Evolutionary conservation across 257 asterid species (phyloP).

Genomic region (Salvia hispanica): DNA sequence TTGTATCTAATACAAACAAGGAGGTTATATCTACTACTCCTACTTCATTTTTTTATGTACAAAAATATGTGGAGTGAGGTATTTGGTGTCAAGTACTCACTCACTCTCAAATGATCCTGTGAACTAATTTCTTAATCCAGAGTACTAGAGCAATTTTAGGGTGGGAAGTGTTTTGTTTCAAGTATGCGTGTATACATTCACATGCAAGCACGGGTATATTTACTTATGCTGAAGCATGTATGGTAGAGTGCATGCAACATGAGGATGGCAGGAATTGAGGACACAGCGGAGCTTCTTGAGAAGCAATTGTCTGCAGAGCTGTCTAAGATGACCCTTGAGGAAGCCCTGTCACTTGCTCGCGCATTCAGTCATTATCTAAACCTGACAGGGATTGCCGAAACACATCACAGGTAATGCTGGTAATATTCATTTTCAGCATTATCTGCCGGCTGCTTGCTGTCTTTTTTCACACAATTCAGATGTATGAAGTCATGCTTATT

Average conservation of each 20-base stretch:
- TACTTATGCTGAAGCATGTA: slow-evolving; percentile 30
- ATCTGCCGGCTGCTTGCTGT: not conserved
- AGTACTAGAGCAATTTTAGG: slow-evolving; percentile 5
- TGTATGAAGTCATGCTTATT: slow-evolving; percentile 12
- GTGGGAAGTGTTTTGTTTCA: slow-evolving; percentile 10
- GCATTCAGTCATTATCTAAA: slow-evolving; percentile 92
- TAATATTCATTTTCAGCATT: slow-evolving; percentile 2
- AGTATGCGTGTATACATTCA: too few relatives aligned
- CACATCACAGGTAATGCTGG: slow-evolving; percentile 74
- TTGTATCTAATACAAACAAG: not conserved
- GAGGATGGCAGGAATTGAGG: slow-evolving; percentile 88
- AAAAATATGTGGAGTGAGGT: not conserved
- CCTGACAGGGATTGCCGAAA: slow-evolving; percentile 91
- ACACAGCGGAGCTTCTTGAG: slow-evolving; percentile 91
- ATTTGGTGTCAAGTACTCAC: not conserved
- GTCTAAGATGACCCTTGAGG: slow-evolving; percentile 86
- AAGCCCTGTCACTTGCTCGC: slow-evolving; percentile 82
- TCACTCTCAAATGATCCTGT: slow-evolving; percentile 5
- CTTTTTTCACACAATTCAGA: slow-evolving; percentile 5
- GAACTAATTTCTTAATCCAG: slow-evolving; percentile 2
- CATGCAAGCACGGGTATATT: slow-evolving; percentile 4
- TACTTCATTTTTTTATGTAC: not conserved
- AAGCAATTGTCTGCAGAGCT: slow-evolving; percentile 78
- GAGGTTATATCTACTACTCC: not conserved
- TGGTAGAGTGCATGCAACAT: slow-evolving; percentile 86